These are phyloP conservation scores for Galeopsis tetrahit DNA, from an alignment of 257 asterid genomes.

Conservation along the genomic window DNA sequence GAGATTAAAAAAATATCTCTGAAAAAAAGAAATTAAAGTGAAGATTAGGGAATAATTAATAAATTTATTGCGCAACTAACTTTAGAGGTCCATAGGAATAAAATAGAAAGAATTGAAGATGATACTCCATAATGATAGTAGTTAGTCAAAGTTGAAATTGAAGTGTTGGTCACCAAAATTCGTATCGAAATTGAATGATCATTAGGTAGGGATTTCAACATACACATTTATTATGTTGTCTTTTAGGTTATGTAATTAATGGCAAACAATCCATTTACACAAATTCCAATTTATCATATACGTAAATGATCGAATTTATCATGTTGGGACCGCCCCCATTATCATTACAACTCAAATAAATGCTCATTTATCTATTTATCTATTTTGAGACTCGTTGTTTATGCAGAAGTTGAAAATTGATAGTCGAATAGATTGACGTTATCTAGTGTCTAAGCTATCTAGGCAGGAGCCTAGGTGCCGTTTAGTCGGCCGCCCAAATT, in stretches of 20 bases:
- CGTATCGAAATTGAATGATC: constrained; percentile 21
- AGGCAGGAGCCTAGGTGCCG: no score
- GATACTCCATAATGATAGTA: neutral
- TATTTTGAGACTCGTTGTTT: no score
- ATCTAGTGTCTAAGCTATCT: no score
- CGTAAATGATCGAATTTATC: neutral
- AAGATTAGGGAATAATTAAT: neutral
- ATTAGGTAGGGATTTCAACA: constrained; percentile 18
- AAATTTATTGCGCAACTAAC: constrained; percentile 26
- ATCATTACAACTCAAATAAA: no score
- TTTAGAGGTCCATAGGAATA: constrained; percentile 23
- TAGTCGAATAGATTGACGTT: no score
- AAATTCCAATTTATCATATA: neutral
- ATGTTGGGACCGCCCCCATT: no score
- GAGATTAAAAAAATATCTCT: no score
- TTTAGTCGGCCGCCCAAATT: no score
- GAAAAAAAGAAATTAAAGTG: neutral
- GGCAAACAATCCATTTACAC: no score
- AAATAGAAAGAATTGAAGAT: constrained; percentile 17
- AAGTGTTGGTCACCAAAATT: constrained; percentile 25
- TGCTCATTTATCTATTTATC: no score
- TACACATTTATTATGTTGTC: neutral
- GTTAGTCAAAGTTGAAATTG: constrained; percentile 28
- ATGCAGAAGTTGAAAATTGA: no score
- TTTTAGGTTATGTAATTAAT: neutral